These are phyloP conservation scores for Cardamine chenopodiifolia DNA, from an alignment of 345 rosid genomes.

Conservation along the genomic window DNA sequence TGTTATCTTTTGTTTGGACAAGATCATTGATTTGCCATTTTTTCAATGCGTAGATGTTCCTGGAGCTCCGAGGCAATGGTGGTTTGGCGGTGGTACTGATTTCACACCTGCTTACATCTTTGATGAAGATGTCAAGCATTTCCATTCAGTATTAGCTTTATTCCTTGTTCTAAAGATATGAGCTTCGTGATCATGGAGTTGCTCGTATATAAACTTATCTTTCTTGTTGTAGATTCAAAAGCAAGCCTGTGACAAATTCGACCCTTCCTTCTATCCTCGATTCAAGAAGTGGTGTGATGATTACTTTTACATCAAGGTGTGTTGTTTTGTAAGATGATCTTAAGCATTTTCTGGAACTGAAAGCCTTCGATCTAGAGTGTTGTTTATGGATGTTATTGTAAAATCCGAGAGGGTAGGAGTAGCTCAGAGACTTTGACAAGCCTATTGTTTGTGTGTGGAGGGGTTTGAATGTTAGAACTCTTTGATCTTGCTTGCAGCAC, in stretches of 20 bases:
- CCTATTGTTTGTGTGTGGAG: conserved; percentile 1
- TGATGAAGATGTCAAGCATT: conserved; percentile 95
- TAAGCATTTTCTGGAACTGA: background rate
- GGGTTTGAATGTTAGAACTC: background rate
- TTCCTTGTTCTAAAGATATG: background rate
- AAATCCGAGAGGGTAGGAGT: background rate
- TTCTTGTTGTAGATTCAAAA: conserved; percentile 67
- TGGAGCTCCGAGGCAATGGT: conserved; percentile 99
- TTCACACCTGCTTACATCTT: conserved; percentile 95
- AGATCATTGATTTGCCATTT: background rate
- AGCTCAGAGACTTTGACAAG: background rate
- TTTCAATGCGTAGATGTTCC: conserved; percentile 60
- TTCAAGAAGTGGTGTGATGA: conserved; percentile 99
- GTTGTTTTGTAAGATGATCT: conserved; percentile 18
- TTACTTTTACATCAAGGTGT: conserved; percentile 88
- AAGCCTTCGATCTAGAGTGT: background rate
- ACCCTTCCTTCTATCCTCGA: conserved; percentile 82
- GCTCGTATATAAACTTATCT: background rate
- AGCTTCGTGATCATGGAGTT: conserved; percentile 21
- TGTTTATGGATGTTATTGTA: background rate
- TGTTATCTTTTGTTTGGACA: conserved; percentile 1
- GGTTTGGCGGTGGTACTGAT: conserved; percentile 99
- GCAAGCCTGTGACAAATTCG: conserved; percentile 83
- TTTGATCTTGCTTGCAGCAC: conserved; percentile 60
- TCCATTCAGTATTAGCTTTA: conserved; percentile 65